These are phyloP conservation scores for Amauroascus verrucosus DNA, from an alignment of 2,329 filamentous ascomycete genomes.

Conservation along the genomic window DNA sequence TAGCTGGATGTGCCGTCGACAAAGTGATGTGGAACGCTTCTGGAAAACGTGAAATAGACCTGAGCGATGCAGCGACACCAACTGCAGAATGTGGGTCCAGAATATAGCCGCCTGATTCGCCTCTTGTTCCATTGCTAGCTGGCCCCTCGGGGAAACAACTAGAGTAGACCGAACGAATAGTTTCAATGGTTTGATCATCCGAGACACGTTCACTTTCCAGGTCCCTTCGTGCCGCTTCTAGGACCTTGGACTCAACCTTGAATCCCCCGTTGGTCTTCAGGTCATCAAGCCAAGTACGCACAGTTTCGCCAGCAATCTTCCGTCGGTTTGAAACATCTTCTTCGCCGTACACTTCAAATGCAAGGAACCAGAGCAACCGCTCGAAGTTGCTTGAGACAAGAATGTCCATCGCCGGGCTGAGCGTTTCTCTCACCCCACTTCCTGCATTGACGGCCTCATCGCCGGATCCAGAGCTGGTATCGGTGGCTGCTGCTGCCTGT, in stretches of 20 bases:
- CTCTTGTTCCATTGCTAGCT: conserved; percentile 25
- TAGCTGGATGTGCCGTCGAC: conserved; percentile 89
- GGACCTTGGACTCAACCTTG: conserved; percentile 62
- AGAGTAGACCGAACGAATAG: conserved; percentile 49
- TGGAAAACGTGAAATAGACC: conserved; percentile 52
- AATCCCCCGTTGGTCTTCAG: conserved; percentile 78
- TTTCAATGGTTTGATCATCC: conserved; percentile 56
- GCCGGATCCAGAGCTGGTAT: neutral
- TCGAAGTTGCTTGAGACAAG: conserved; percentile 95
- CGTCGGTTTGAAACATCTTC: conserved; percentile 41
- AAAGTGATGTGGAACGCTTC: conserved; percentile 63
- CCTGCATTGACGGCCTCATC: conserved; percentile 50
- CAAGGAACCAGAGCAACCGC: conserved; percentile 84
- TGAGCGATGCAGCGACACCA: conserved; percentile 63
- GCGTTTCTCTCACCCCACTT: conserved; percentile 76
- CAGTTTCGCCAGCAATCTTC: conserved; percentile 55
- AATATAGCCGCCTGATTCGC: conserved; percentile 56
- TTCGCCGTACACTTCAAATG: conserved; percentile 61
- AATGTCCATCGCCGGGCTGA: conserved; percentile 96
- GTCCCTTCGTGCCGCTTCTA: conserved; percentile 58
- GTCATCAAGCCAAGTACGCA: conserved; percentile 65
- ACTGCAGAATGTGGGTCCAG: conserved; percentile 90
- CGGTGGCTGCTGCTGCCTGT: conserved; percentile 40
- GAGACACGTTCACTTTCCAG: conserved; percentile 70
- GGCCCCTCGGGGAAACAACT: conserved; percentile 44